These are phyloP conservation scores for Aspergillus affinis DNA, from an alignment of 495 filamentous ascomycete species.

Conservation along the genomic window DNA sequence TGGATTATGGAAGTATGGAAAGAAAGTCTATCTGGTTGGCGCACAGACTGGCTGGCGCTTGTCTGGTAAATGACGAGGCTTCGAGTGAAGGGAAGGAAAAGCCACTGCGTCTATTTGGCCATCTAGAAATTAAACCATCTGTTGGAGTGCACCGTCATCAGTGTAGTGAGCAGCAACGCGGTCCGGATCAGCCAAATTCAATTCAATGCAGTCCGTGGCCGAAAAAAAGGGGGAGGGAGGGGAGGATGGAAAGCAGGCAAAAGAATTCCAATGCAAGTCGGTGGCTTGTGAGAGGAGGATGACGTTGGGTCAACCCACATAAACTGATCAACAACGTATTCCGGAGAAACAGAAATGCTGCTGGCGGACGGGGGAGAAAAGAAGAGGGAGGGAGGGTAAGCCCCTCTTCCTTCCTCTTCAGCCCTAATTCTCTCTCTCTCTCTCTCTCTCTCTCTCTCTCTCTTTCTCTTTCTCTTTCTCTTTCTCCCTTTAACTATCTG, in stretches of 20 bases:
- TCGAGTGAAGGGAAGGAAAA: neutral
- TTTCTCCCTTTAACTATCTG: too few species aligned
- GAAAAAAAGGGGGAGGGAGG: neutral
- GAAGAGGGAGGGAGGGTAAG: too few species aligned
- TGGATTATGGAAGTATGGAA: slow-evolving; percentile 15
- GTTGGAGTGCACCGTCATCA: too few species aligned
- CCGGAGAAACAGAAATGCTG: neutral
- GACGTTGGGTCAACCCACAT: slow-evolving; percentile 16
- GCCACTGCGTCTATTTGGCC: neutral
- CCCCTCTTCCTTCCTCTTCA: neutral
- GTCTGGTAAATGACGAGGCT: neutral
- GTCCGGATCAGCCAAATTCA: too few species aligned
- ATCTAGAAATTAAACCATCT: too few species aligned
- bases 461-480: too few species aligned
- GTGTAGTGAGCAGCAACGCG: too few species aligned
- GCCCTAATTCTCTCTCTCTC: neutral
- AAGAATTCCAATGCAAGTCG: slow-evolving; percentile 5
- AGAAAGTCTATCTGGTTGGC: slow-evolving; percentile 22
- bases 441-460: too few species aligned
- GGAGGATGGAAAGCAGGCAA: slow-evolving; percentile 4
- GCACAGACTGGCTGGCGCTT: slow-evolving; percentile 9
- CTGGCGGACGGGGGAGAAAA: too few species aligned
- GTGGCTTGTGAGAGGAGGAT: slow-evolving; percentile 16
- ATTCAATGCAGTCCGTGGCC: neutral
- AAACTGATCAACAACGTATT: neutral